phyloP scores from a whole-genome alignment of 2,329 filamentous ascomycete species.

The Alternaria alternata region DNA sequence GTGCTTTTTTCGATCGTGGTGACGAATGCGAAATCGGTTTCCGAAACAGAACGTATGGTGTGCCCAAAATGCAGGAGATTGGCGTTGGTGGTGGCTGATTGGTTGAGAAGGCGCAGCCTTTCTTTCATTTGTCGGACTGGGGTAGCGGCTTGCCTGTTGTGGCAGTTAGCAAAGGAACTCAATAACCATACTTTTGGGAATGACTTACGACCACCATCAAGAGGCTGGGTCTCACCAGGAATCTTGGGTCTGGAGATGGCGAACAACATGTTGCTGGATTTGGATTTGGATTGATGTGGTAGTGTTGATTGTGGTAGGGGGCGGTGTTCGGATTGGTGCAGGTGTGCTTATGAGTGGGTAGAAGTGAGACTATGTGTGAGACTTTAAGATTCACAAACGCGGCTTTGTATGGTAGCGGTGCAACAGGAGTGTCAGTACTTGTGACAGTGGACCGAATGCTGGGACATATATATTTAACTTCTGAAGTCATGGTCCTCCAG shows the following conservation, averaged over 20 bases:
- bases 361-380: conserved; percentile 33
- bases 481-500: conserved; percentile 21
- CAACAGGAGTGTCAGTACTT: conserved; percentile 28
- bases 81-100: conserved; percentile 12
- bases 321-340: conserved; percentile 6
- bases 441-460: conserved; percentile 29
- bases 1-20: conserved; percentile 9
- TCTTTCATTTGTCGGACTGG: conserved; percentile 24
- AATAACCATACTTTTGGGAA: neutral
- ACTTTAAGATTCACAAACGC: conserved; percentile 26
- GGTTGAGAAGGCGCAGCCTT: conserved; percentile 22
- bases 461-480: conserved; percentile 32
- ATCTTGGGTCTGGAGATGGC: conserved; percentile 28
- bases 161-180: conserved; percentile 11
- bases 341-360: conserved; percentile 25
- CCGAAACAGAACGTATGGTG: conserved; percentile 32
- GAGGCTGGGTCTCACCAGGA: conserved; percentile 1
- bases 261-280: conserved; percentile 18
- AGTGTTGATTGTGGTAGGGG: conserved; percentile 12
- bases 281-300: neutral
- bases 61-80: conserved; percentile 18
- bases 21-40: conserved; percentile 10
- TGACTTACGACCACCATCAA: conserved; percentile 38
- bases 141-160: conserved; percentile 28
- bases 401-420: conserved; percentile 26